Percentiles rank a stretch among this genome's conserved stretches.
Conservation (phyloP, 495 filamentous ascomycete genomes). For the Immersiella caudata region DNA sequence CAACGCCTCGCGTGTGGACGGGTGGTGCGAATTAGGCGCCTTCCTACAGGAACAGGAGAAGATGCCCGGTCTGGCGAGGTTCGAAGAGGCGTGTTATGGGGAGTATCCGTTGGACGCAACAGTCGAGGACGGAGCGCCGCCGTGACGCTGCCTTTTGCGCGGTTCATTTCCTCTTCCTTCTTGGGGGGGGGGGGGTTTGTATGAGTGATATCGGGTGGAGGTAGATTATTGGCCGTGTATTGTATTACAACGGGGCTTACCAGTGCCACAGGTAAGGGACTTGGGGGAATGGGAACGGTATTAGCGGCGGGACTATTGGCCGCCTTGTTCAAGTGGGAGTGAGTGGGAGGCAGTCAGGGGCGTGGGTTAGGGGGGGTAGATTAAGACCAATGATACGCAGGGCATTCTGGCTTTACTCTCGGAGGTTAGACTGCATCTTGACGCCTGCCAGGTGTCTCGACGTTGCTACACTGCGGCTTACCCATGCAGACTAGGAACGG, state of each 20-base stretch:
- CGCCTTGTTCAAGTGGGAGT: not conserved
- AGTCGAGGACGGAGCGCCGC: constrained; percentile 33
- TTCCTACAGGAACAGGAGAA: constrained; percentile 56
- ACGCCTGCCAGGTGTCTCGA: not conserved
- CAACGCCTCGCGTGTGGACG: constrained; percentile 56
- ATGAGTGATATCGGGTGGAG: too few relatives aligned
- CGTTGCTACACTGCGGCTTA: too few relatives aligned
- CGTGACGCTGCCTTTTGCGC: not conserved
- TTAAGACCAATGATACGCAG: not conserved
- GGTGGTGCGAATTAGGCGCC: constrained; percentile 64
- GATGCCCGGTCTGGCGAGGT: constrained; percentile 50
- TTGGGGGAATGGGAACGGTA: not conserved
- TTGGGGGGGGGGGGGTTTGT: not conserved
- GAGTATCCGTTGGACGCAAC: constrained; percentile 47
- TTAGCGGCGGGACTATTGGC: not conserved
- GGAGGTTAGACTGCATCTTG: not conserved
- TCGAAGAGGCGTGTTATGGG: constrained; percentile 58
- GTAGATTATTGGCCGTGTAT: not conserved
- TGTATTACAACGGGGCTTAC: not conserved
- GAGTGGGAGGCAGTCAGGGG: not conserved
- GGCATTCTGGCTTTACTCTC: not conserved
- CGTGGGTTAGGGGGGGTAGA: not conserved
- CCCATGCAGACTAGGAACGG: too few relatives aligned
- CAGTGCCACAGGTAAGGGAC: not conserved
- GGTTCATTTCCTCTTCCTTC: not conserved